Conservation (phyloP, 2,329 filamentous ascomycete species). For the Basipetospora chlamydospora region DNA sequence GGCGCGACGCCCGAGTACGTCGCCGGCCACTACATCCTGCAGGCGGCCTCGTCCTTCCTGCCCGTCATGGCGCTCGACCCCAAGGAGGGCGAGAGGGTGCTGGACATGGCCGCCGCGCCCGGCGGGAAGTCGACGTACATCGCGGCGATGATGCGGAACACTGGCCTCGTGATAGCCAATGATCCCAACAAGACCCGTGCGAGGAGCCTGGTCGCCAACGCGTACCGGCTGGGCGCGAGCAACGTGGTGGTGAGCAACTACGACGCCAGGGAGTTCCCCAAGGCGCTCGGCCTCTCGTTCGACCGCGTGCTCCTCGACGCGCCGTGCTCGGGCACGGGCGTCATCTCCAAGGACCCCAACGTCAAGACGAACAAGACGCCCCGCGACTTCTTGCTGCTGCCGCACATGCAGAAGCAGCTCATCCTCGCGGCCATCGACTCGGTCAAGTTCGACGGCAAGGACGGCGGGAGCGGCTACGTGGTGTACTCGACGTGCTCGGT, state of each 20-base stretch:
- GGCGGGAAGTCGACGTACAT: constrained; percentile 95
- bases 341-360: constrained; percentile 90
- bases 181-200: constrained; percentile 87
- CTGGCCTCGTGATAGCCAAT: constrained; percentile 88
- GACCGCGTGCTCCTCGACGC: constrained; percentile 89
- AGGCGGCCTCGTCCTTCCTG: constrained; percentile 91
- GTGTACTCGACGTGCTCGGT: constrained; percentile 96
- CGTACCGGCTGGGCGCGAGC: constrained; percentile 82
- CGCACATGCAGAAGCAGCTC: constrained; percentile 90
- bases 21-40: constrained; percentile 92
- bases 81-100: constrained; percentile 78
- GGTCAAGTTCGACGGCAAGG: constrained; percentile 77
- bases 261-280: constrained; percentile 86
- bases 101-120: constrained; percentile 90
- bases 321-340: constrained; percentile 90
- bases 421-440: constrained; percentile 88
- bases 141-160: constrained; percentile 94
- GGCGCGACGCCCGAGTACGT: constrained; percentile 96
- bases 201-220: constrained; percentile 96
- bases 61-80: constrained; percentile 95
- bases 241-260: constrained; percentile 95
- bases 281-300: constrained; percentile 76
- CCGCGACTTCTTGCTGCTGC: constrained; percentile 82
- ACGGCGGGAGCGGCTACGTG: constrained; percentile 75
- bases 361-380: constrained; percentile 99